phyloP scores from a whole-genome alignment of 116 monocot species.

The Thalassia testudinum region DNA sequence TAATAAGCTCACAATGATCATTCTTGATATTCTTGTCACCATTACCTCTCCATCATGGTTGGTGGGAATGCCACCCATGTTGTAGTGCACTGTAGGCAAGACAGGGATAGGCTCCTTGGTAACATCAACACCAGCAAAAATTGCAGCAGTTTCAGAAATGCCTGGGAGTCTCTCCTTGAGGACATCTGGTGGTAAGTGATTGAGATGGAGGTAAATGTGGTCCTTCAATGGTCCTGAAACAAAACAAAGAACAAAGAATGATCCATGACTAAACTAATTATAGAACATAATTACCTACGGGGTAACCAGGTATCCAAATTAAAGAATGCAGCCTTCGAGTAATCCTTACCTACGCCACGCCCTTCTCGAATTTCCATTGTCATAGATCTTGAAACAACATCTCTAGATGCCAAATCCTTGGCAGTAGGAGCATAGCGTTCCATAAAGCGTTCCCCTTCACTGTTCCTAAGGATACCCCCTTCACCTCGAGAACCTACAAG shows the following conservation, averaged over 20 bases:
- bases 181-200: conserved; percentile 68
- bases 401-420: conserved; percentile 96
- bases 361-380: conserved; percentile 99
- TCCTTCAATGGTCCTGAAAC: conserved; percentile 43
- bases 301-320: neutral
- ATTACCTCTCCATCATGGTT: conserved; percentile 72
- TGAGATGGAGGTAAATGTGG: conserved; percentile 71
- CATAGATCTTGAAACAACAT: conserved; percentile 98
- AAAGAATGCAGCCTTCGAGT: neutral
- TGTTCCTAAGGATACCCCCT: conserved; percentile 97
- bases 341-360: conserved; percentile 77
- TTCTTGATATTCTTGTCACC: neutral
- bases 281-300: neutral
- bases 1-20: neutral
- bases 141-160: conserved; percentile 83
- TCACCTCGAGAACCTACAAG: conserved; percentile 87
- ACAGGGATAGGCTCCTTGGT: conserved; percentile 90
- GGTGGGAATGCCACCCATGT: conserved; percentile 90
- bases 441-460: conserved; percentile 99
- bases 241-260: conserved; percentile 1
- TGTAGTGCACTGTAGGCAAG: conserved; percentile 80
- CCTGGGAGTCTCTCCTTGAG: conserved; percentile 80
- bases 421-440: conserved; percentile 97
- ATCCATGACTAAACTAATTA: neutral
- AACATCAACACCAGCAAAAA: conserved; percentile 83